These are phyloP conservation scores for Colletotrichum musae DNA, from an alignment of 2,329 filamentous ascomycete species.

Conservation along the genomic window DNA sequence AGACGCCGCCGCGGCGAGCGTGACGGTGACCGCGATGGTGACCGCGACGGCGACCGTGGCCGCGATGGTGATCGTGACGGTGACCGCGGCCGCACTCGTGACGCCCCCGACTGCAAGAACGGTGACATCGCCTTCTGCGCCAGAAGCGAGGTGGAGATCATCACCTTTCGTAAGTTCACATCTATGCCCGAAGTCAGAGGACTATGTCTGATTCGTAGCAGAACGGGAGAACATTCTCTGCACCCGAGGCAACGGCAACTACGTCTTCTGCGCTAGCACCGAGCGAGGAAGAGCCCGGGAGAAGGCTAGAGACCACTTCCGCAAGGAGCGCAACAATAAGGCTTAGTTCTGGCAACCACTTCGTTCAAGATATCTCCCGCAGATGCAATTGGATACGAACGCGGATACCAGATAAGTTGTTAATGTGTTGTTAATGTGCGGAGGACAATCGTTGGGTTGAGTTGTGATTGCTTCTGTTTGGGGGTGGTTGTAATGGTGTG, in stretches of 20 bases:
- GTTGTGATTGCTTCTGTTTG: too few relatives aligned
- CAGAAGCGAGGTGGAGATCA: slow-evolving; percentile 18
- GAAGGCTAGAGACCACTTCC: slow-evolving; percentile 36
- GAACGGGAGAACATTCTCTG: slow-evolving; percentile 27
- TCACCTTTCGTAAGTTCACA: slow-evolving; percentile 30
- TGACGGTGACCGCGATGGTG: slow-evolving; percentile 15
- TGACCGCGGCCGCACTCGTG: slow-evolving; percentile 14
- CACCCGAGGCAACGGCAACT: slow-evolving; percentile 23
- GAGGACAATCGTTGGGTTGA: too few relatives aligned
- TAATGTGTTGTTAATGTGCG: too few relatives aligned
- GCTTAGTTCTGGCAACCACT: background rate
- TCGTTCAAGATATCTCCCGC: background rate
- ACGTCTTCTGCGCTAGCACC: slow-evolving; percentile 33
- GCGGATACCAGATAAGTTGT: too few relatives aligned
- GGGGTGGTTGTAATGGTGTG: too few relatives aligned
- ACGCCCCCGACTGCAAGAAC: slow-evolving; percentile 31
- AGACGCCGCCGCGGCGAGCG: slow-evolving; percentile 22
- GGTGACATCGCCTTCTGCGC: slow-evolving; percentile 35
- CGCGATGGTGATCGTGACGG: slow-evolving; percentile 14
- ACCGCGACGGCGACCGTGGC: slow-evolving; percentile 13
- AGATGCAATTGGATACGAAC: background rate
- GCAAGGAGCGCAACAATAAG: background rate
- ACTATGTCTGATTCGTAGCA: slow-evolving; percentile 1
- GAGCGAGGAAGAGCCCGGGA: slow-evolving; percentile 31
- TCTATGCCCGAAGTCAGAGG: background rate